Conservation (phyloP, 2,329 filamentous ascomycete species). For the Verticillium tricorpus region DNA sequence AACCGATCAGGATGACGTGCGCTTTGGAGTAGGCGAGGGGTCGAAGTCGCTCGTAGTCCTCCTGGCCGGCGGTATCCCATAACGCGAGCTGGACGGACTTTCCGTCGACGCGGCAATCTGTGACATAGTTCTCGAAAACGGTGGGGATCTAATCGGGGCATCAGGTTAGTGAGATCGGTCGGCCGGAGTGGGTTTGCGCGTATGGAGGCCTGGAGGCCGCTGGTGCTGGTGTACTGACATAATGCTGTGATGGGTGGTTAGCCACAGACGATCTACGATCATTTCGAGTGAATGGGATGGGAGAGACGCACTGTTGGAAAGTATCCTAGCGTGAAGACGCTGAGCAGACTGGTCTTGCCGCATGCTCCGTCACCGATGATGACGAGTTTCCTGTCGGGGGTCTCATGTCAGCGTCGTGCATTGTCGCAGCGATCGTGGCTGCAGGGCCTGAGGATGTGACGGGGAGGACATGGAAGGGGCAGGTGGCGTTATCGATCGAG, state of each 20-base stretch:
- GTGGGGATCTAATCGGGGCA: slow-evolving; percentile 70
- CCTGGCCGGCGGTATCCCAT: slow-evolving; percentile 99
- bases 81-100: slow-evolving; percentile 97
- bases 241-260: slow-evolving; percentile 40
- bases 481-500: neutral
- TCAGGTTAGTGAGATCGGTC: neutral
- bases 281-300: slow-evolving; percentile 1
- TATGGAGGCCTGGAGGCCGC: no score
- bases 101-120: slow-evolving; percentile 95
- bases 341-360: slow-evolving; percentile 95
- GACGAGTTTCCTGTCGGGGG: slow-evolving; percentile 74
- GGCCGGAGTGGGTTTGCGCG: no score
- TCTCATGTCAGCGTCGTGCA: neutral
- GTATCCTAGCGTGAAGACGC: slow-evolving; percentile 96
- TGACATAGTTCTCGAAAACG: slow-evolving; percentile 99
- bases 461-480: neutral
- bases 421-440: neutral
- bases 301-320: slow-evolving; percentile 80
- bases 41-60: slow-evolving; percentile 94
- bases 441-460: neutral
- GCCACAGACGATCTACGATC: neutral
- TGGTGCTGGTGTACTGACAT: slow-evolving; percentile 37
- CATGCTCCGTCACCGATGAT: slow-evolving; percentile 97
- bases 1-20: slow-evolving; percentile 94
- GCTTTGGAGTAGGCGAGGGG: slow-evolving; percentile 96